Evolutionary conservation across 2,329 filamentous ascomycete genomes (phyloP).

Genomic region (Tolypocladium ophioglossoides): DNA sequence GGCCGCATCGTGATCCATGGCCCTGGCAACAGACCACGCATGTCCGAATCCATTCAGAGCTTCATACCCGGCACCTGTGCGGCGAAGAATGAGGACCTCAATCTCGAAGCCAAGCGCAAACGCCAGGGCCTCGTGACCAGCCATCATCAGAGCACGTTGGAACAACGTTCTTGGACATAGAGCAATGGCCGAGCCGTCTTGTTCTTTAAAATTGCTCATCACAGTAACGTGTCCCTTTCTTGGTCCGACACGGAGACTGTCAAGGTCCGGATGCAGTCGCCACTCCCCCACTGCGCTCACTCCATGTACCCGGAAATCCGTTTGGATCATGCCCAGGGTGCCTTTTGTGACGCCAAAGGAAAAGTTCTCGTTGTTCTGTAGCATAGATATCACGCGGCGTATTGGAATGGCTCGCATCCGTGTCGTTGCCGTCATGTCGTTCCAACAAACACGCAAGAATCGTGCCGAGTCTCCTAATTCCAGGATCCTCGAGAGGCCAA

Average conservation of each 20-base stretch:
- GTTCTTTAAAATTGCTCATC: constrained; percentile 54
- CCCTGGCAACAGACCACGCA: constrained; percentile 58
- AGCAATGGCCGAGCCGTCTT: constrained; percentile 35
- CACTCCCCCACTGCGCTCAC: constrained; percentile 54
- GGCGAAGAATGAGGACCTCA: constrained; percentile 62
- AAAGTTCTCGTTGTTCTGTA: constrained; percentile 32
- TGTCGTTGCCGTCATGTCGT: constrained; percentile 64
- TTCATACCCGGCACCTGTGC: constrained; percentile 23
- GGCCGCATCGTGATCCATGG: constrained; percentile 47
- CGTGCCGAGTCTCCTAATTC: background rate
- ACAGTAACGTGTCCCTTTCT: constrained; percentile 53
- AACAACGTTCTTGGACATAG: constrained; percentile 60
- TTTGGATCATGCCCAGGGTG: constrained; percentile 55
- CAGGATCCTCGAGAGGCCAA: background rate
- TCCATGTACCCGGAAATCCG: constrained; percentile 46
- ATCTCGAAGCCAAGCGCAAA: constrained; percentile 73
- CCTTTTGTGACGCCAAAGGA: constrained; percentile 53
- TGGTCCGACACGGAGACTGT: constrained; percentile 48
- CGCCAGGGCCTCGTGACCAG: constrained; percentile 40
- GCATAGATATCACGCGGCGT: constrained; percentile 36
- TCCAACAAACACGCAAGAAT: constrained; percentile 66
- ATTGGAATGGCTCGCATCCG: constrained; percentile 60
- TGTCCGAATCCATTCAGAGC: constrained; percentile 50
- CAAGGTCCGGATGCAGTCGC: constrained; percentile 54
- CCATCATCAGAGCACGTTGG: constrained; percentile 38